Conservation (phyloP, 1,284 basidiomycete genomes). For the Cryptococcus neoformans region DNA sequence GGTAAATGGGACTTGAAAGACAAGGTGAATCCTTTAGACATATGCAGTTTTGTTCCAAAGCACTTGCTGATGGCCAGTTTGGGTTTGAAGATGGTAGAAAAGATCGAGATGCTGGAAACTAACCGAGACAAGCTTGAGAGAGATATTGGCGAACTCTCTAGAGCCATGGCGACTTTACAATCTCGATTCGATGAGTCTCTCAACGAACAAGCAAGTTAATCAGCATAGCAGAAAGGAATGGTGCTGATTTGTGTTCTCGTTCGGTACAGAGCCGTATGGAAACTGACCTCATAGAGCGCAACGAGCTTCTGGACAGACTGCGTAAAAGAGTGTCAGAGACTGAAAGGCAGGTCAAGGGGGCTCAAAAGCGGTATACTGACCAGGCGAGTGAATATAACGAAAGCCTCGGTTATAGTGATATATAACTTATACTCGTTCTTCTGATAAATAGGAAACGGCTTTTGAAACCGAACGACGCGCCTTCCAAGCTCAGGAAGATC, state of each 20-base stretch:
- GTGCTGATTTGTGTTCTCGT: background rate
- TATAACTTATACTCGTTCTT: slow-evolving; percentile 3
- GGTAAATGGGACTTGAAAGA: slow-evolving; percentile 36
- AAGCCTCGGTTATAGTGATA: slow-evolving; percentile 2
- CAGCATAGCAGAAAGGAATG: background rate
- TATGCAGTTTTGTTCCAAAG: too few relatives aligned
- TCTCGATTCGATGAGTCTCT: slow-evolving; percentile 29
- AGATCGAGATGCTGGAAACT: slow-evolving; percentile 10
- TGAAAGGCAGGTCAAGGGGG: slow-evolving; percentile 32
- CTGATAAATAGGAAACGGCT: slow-evolving; percentile 30
- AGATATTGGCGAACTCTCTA: slow-evolving; percentile 10
- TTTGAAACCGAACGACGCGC: slow-evolving; percentile 45
- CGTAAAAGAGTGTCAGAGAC: slow-evolving; percentile 24
- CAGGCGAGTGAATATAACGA: slow-evolving; percentile 21
- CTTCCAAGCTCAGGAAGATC: slow-evolving; percentile 36
- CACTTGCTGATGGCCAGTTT: too few relatives aligned
- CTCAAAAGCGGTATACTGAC: slow-evolving; percentile 33
- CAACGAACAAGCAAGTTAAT: slow-evolving; percentile 30
- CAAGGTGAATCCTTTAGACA: slow-evolving; percentile 21
- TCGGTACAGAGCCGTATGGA: slow-evolving; percentile 32
- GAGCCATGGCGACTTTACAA: slow-evolving; percentile 16
- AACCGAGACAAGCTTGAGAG: slow-evolving; percentile 2
- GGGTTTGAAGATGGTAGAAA: slow-evolving; percentile 1
- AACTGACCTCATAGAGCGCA: slow-evolving; percentile 36
- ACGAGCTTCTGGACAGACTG: slow-evolving; percentile 36